Conservation (phyloP, 2,329 filamentous ascomycete genomes). For the Aspergillus floridensis region DNA sequence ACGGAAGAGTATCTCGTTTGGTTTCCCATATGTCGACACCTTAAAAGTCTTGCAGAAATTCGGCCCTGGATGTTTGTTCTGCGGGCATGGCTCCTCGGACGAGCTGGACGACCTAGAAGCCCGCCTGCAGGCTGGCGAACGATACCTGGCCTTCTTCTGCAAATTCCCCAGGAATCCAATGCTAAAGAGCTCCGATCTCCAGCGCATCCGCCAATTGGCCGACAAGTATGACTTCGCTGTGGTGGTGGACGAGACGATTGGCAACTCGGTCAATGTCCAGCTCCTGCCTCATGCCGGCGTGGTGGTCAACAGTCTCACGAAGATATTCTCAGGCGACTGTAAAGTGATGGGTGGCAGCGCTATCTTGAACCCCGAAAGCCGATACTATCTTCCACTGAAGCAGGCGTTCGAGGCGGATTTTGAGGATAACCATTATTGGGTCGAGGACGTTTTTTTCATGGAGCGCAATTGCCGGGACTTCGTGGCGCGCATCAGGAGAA, state of each 20-base stretch:
- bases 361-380: background rate
- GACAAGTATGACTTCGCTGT: slow-evolving; percentile 1
- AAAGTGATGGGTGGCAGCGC: slow-evolving; percentile 8
- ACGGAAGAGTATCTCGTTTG: background rate
- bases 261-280: background rate
- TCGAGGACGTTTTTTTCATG: background rate
- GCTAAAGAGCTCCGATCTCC: background rate
- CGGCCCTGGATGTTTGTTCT: background rate
- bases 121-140: background rate
- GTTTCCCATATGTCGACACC: background rate
- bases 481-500: background rate
- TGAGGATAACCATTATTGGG: background rate
- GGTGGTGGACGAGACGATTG: slow-evolving; percentile 4
- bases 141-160: slow-evolving; percentile 1
- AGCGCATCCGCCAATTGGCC: background rate
- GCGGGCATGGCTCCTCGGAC: background rate
- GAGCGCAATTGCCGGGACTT: slow-evolving; percentile 2
- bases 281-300: slow-evolving; percentile 1
- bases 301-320: slow-evolving; percentile 1
- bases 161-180: slow-evolving; percentile 1
- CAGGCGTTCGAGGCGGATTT: background rate
- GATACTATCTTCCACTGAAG: background rate
- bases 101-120: background rate
- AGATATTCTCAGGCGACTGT: slow-evolving; percentile 3
- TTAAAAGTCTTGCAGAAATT: background rate